phyloP scores from a whole-genome alignment of 129 eudicot species.

The Flaveria ramosissima region DNA sequence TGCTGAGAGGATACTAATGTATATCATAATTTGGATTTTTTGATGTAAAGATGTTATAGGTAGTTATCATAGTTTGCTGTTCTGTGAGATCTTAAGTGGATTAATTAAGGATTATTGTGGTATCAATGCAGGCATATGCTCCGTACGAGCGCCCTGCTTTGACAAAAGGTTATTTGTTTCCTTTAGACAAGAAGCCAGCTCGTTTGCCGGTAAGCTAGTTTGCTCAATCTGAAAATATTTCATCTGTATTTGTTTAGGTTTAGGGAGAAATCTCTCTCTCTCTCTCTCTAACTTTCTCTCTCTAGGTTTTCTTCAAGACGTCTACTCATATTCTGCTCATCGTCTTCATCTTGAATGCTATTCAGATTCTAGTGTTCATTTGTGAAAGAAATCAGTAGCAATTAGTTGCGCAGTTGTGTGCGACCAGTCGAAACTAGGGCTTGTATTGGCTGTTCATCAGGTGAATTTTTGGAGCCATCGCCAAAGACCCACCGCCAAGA shows the following conservation, averaged over 20 bases:
- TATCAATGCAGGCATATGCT: slow-evolving; percentile 70
- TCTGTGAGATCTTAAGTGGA: not conserved
- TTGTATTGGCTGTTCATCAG: slow-evolving; percentile 24
- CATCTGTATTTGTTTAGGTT: not conserved
- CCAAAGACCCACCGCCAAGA: too few species aligned
- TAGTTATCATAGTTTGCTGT: not conserved
- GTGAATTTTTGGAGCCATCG: slow-evolving; percentile 21
- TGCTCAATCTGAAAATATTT: not conserved
- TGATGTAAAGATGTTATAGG: not conserved
- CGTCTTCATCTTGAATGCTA: not conserved
- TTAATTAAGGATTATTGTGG: not conserved
- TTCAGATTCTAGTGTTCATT: not conserved
- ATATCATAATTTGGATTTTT: slow-evolving; percentile 1
- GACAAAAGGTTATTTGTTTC: slow-evolving; percentile 89
- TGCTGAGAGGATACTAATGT: not conserved
- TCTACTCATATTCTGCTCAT: not conserved
- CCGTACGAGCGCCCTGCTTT: slow-evolving; percentile 98
- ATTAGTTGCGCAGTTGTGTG: not conserved
- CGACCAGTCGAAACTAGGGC: slow-evolving; percentile 25
- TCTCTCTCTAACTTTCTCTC: not conserved
- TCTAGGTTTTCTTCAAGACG: slow-evolving; percentile 27
- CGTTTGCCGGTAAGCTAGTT: slow-evolving; percentile 78
- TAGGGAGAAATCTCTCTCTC: too few species aligned
- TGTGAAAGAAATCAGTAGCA: not conserved
- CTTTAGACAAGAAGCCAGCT: slow-evolving; percentile 88